Evolutionary conservation across 2,329 filamentous ascomycete genomes (phyloP).

Genomic region (Sphaceloma murrayae): DNA sequence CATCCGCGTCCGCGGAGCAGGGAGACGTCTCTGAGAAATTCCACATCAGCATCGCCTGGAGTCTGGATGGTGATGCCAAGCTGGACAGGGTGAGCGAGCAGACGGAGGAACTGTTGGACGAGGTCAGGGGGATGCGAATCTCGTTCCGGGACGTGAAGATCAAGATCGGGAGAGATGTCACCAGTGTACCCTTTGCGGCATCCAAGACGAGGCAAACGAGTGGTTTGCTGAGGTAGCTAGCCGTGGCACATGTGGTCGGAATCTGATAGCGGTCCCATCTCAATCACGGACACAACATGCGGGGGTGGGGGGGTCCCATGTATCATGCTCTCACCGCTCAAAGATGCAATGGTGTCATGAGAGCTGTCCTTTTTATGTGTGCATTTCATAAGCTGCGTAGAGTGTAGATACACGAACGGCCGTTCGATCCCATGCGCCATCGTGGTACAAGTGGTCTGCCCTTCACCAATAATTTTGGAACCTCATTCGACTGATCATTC

Average conservation of each 20-base stretch:
- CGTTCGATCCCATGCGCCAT: too few species aligned
- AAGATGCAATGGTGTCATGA: background rate
- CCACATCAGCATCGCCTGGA: constrained; percentile 88
- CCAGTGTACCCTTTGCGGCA: constrained; percentile 20
- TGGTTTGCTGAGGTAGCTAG: background rate
- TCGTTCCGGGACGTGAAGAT: constrained; percentile 37
- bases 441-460: too few species aligned
- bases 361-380: constrained; percentile 11
- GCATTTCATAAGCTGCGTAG: constrained; percentile 15
- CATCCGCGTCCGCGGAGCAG: constrained; percentile 27
- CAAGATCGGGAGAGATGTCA: constrained; percentile 37
- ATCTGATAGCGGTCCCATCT: too few species aligned
- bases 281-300: too few species aligned
- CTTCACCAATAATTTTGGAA: too few species aligned
- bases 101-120: constrained; percentile 16
- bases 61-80: constrained; percentile 36
- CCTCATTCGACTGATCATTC: background rate
- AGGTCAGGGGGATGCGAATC: constrained; percentile 22
- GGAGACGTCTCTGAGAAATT: constrained; percentile 40
- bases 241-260: background rate
- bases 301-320: too few species aligned
- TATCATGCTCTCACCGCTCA: too few species aligned
- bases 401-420: constrained; percentile 9
- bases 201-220: background rate
- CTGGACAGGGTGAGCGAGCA: constrained; percentile 20